These are phyloP conservation scores for Silene vulgaris DNA, from an alignment of 179 eudicot genomes.

Conservation along the genomic window DNA sequence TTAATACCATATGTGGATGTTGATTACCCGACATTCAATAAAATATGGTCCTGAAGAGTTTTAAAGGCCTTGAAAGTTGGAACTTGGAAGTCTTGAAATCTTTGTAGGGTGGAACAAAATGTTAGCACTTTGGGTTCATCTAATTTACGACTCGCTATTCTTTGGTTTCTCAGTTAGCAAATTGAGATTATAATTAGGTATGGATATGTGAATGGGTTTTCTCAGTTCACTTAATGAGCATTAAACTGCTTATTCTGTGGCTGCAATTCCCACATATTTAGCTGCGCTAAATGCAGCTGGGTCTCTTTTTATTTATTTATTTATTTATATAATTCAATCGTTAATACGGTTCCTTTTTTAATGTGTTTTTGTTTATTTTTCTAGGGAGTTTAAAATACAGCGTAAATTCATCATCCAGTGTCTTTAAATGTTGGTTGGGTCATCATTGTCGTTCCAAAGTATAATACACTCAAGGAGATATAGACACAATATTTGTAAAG, in stretches of 20 bases:
- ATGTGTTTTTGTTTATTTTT: neutral
- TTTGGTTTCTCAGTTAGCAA: neutral
- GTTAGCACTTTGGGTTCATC: neutral
- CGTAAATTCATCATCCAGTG: neutral
- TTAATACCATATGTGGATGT: neutral
- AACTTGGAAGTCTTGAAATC: neutral
- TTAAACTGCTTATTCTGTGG: neutral
- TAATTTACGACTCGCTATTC: neutral
- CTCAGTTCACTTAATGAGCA: neutral
- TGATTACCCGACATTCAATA: neutral
- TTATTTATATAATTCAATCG: neutral
- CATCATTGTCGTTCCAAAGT: slow-evolving; percentile 28
- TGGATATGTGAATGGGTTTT: neutral
- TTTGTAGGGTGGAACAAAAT: neutral
- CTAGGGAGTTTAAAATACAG: slow-evolving; percentile 1
- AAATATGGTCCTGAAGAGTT: neutral
- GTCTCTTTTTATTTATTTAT: neutral
- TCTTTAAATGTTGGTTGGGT: slow-evolving; percentile 33
- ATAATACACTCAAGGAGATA: slow-evolving; percentile 21
- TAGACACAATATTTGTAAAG: slow-evolving; percentile 16
- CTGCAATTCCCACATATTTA: neutral
- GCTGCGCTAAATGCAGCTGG: neutral
- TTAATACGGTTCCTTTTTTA: neutral
- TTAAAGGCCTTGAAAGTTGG: neutral
- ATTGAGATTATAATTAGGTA: neutral